A percentile compares a stretch with the other conserved stretches of the same genome.
Conservation (phyloP, 2,329 filamentous ascomycete genomes). For the Torrubiellomyces zombiae region DNA sequence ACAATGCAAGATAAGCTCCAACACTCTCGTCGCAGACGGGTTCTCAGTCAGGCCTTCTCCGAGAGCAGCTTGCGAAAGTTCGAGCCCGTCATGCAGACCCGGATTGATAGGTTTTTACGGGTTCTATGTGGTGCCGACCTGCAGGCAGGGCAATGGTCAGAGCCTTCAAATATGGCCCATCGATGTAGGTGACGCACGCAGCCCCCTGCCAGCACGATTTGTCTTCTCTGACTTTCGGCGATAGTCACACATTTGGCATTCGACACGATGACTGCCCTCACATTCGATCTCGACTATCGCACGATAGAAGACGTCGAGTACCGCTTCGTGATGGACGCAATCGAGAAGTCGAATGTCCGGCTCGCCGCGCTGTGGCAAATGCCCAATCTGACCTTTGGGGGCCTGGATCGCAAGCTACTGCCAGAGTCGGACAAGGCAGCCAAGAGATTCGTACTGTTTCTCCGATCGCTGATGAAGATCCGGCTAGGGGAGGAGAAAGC, state of each 20-base stretch:
- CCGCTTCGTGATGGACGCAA: constrained; percentile 6
- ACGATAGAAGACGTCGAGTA: constrained; percentile 5
- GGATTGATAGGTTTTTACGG: constrained; percentile 2
- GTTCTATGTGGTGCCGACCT: no score
- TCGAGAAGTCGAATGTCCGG: constrained; percentile 9
- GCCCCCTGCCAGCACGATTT: no score
- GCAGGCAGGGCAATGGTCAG: no score
- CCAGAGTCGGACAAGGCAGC: constrained; percentile 3
- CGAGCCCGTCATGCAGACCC: constrained; percentile 5
- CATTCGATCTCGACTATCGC: constrained; percentile 6
- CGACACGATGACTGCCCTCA: constrained; percentile 10
- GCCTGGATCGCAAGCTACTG: constrained; percentile 5
- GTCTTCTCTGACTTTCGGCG: constrained; percentile 1
- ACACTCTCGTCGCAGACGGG: constrained; percentile 5
- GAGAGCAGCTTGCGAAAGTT: constrained; percentile 7
- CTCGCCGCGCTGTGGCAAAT: constrained; percentile 6
- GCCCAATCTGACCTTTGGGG: constrained; percentile 1
- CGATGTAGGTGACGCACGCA: constrained; percentile 3
- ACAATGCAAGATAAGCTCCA: constrained; percentile 4
- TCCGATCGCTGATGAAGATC: constrained; percentile 2
- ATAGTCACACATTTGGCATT: constrained; percentile 8
- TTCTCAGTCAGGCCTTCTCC: constrained; percentile 10
- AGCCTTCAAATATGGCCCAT: constrained; percentile 1
- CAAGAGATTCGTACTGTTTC: constrained; percentile 5
- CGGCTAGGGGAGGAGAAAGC: constrained; percentile 5